A percentile compares a stretch with the other conserved stretches of the same genome.
phyloP scores from a whole-genome alignment of 495 filamentous ascomycete species.

The Xylaria acuta region DNA sequence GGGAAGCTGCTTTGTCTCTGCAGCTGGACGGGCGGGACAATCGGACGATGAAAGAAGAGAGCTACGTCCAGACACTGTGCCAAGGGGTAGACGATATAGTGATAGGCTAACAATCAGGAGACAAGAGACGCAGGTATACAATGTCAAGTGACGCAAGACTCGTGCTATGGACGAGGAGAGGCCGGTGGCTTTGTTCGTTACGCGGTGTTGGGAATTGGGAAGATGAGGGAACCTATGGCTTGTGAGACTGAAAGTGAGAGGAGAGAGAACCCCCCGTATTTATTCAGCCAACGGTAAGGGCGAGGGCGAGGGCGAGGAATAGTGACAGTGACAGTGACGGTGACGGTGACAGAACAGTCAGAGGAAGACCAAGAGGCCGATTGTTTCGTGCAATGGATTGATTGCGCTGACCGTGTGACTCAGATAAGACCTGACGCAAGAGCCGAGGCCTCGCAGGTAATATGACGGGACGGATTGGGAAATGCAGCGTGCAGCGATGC shows the following conservation, averaged over 20 bases:
- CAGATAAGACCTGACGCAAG: conserved; percentile 35
- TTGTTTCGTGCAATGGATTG: conserved; percentile 17
- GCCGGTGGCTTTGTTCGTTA: conserved; percentile 35
- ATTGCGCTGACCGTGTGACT: conserved; percentile 41
- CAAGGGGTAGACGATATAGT: not conserved
- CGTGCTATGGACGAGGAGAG: conserved; percentile 9
- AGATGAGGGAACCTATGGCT: conserved; percentile 20
- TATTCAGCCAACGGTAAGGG: conserved; percentile 9
- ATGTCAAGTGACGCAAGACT: conserved; percentile 35
- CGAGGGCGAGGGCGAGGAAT: too few species aligned
- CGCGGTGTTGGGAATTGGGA: not conserved
- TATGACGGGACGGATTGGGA: conserved; percentile 8
- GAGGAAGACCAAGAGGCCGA: conserved; percentile 15
- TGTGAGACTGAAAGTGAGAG: not conserved
- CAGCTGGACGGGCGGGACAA: not conserved
- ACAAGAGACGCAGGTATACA: conserved; percentile 16
- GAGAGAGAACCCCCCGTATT: conserved; percentile 2
- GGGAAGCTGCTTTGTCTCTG: conserved; percentile 17
- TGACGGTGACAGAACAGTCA: conserved; percentile 19
- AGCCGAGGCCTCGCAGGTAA: conserved; percentile 16
- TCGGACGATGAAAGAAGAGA: conserved; percentile 11
- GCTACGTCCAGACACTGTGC: conserved; percentile 7
- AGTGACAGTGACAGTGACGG: too few species aligned
- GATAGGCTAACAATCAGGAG: not conserved
- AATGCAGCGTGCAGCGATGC: conserved; percentile 3